These are phyloP conservation scores for Rostrohypoxylon terebratum DNA, from an alignment of 495 filamentous ascomycete species.

Conservation along the genomic window DNA sequence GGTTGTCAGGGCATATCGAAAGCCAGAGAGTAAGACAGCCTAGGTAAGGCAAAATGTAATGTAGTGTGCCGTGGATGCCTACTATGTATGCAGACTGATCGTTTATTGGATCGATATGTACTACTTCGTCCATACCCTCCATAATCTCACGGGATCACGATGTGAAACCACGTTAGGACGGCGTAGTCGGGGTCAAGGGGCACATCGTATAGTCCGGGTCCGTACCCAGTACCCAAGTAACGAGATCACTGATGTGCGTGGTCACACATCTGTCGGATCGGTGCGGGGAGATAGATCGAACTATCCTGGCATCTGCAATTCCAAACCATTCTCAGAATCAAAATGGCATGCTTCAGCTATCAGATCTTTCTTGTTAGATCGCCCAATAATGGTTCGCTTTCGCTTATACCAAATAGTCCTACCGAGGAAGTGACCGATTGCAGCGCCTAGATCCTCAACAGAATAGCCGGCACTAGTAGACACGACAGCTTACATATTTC, in stretches of 20 bases:
- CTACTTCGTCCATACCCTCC: background rate
- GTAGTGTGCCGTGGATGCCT: background rate
- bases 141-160: conserved; percentile 7
- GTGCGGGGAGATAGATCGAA: background rate
- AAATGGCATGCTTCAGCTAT: background rate
- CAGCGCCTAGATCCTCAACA: background rate
- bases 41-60: background rate
- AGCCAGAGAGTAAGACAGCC: background rate
- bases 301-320: background rate
- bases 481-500: background rate
- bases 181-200: background rate
- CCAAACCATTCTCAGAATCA: background rate
- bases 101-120: background rate
- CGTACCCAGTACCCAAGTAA: no score
- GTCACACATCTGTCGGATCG: conserved; percentile 5
- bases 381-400: background rate
- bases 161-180: conserved; percentile 4
- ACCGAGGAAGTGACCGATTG: conserved; percentile 2
- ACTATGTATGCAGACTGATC: background rate
- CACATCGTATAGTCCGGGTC: background rate
- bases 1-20: background rate
- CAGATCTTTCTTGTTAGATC: background rate
- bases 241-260: background rate
- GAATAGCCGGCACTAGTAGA: background rate
- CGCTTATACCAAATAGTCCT: background rate